phyloP scores from a whole-genome alignment of 768 basidiomycete genomes.

The Lentinula detonsa region DNA sequence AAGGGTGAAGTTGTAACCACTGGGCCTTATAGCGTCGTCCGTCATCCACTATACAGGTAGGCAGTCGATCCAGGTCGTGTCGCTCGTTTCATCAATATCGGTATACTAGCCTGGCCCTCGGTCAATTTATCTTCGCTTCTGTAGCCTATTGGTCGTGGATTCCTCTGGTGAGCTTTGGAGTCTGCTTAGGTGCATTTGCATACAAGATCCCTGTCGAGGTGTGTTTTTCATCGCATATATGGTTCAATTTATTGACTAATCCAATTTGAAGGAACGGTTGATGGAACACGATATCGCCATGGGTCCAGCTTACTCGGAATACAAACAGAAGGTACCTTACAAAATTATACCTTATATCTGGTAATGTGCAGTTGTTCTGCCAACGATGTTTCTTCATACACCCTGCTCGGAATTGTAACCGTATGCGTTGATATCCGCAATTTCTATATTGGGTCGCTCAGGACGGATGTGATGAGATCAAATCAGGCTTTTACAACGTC shows the following conservation, averaged over 20 bases:
- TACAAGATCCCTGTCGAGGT: conserved; percentile 29
- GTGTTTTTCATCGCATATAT: neutral
- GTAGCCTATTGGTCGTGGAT: conserved; percentile 28
- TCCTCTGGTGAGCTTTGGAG: conserved; percentile 20
- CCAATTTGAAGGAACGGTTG: conserved; percentile 18
- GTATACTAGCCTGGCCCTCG: conserved; percentile 12
- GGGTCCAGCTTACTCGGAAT: conserved; percentile 20
- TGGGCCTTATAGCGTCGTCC: conserved; percentile 29
- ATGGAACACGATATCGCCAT: conserved; percentile 18
- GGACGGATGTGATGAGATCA: too few species aligned
- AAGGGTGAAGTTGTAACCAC: conserved; percentile 20
- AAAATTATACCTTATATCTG: conserved; percentile 24
- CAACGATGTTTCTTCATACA: too few species aligned
- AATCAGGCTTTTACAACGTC: too few species aligned
- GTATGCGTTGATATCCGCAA: too few species aligned
- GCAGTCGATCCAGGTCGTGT: conserved; percentile 1
- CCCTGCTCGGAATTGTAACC: neutral
- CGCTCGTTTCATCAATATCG: neutral
- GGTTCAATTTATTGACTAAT: neutral
- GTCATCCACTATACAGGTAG: conserved; percentile 29
- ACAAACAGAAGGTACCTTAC: conserved; percentile 21
- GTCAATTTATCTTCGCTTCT: conserved; percentile 18
- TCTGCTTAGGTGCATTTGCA: conserved; percentile 19
- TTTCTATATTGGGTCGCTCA: too few species aligned
- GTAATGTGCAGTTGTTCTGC: neutral